Evolutionary conservation across 1,139 yeast genomes (phyloP), one percentile per base, ranked within the genome.

Genomic region (Ashbya aceris): DNA sequence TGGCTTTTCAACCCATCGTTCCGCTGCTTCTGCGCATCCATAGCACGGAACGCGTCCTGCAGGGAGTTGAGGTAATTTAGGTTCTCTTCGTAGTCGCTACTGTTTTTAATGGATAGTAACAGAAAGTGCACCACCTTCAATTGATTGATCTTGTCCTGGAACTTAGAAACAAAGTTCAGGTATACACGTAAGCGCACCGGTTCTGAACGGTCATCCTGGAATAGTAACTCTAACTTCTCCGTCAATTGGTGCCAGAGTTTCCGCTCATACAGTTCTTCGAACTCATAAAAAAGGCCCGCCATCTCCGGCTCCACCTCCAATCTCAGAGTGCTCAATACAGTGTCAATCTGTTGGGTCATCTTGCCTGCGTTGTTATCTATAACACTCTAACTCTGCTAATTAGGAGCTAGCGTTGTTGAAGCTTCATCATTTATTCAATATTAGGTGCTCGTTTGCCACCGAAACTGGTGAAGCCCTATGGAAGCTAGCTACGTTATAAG

Each of bases 211-310:
- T 73, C 73, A 44, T 71, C 69, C 39, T 64, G 67, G 62, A 79
- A 85, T 52, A 84, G 74, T 47, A 73, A 74, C 40, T 74, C 74
- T 47, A 91, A 69, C 11, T 77, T 66, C 47, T 76, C 74, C 2
- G 96, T 85, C 58, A 91, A 74, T 66, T 85, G 95, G 56, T 75
- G 79, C 81, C 82, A 77, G 47, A 76, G 71, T 69, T 85, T 86
- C 54, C 95, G 74, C 60, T 89, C 96, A 66, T 86, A 84, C 49
- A 71, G 71, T 55, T 87, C 96, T 59, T 89, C 97, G 60, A 91
- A 75, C 44, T 81, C 78, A 57, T 79, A 81, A 53, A 83, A 75
- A 36, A 77, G 66, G 33, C 78, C 74, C n/a, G 76, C 72, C 34
- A 84, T 76, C 33, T 80, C 77, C 1, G 77, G 71, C 44, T 79